A percentile compares a stretch with the other conserved stretches of the same genome.
Conservation (phyloP, 257 asterid species). For the Scutellaria barbata region DNA sequence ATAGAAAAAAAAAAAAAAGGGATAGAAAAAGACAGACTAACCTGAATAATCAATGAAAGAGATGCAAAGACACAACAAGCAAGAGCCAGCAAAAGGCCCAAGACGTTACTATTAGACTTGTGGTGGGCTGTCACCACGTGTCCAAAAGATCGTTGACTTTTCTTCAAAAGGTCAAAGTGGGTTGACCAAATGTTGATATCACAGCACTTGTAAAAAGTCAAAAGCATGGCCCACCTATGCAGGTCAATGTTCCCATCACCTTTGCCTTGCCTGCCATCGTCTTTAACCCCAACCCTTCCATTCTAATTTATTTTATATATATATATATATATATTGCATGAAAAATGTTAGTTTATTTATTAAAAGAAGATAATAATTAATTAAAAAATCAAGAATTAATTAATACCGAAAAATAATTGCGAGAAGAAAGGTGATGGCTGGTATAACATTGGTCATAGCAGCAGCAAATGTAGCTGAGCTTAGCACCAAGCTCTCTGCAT, state of each 20-base stretch:
- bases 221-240: slow-evolving; percentile 77
- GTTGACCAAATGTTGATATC: slow-evolving; percentile 53
- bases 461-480: slow-evolving; percentile 66
- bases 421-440: slow-evolving; percentile 61
- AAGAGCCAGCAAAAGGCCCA: slow-evolving; percentile 62
- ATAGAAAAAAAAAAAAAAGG: no score
- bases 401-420: slow-evolving; percentile 54
- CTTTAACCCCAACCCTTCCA: slow-evolving; percentile 58
- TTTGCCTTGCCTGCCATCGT: slow-evolving; percentile 67
- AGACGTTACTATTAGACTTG: slow-evolving; percentile 23
- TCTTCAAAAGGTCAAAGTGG: slow-evolving; percentile 35
- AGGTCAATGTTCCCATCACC: slow-evolving; percentile 54
- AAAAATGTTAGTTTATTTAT: not conserved
- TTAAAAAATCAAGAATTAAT: not conserved
- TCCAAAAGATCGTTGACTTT: slow-evolving; percentile 26
- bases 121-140: slow-evolving; percentile 45
- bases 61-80: slow-evolving; percentile 45
- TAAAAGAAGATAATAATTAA: not conserved
- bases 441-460: slow-evolving; percentile 61
- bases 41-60: slow-evolving; percentile 63
- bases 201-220: slow-evolving; percentile 64
- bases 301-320: slow-evolving; percentile 50
- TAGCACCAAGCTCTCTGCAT: slow-evolving; percentile 51
- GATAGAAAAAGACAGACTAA: no score
- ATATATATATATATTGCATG: no score